Evolutionary conservation across 163 green algal genomes (phyloP).

Genomic region (Chlamydomonas reinhardtii): DNA sequence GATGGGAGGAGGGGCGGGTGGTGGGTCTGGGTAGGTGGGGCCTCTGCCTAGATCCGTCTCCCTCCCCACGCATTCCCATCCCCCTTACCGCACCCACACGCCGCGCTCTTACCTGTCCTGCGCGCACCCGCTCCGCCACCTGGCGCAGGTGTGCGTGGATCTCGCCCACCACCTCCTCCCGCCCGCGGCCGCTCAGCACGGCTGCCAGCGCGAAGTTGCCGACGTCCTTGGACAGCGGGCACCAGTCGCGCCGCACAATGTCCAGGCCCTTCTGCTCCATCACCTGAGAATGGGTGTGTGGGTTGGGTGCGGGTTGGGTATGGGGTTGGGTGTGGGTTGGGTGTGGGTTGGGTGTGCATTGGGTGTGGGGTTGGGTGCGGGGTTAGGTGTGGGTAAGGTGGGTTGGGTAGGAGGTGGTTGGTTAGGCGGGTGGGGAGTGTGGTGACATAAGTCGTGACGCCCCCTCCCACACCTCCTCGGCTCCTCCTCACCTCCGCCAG

Average conservation of each 20-base stretch:
- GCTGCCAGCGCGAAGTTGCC: constrained; percentile 87
- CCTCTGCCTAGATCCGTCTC: too few species aligned
- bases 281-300: constrained; percentile 64
- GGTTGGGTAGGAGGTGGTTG: too few species aligned
- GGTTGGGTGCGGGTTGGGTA: not conserved
- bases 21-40: not conserved
- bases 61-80: not conserved
- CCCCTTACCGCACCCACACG: too few species aligned
- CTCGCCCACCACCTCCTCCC: constrained; percentile 67
- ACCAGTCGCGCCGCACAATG: constrained; percentile 98
- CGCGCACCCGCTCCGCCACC: constrained; percentile 28
- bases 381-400: too few species aligned
- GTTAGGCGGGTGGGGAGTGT: too few species aligned
- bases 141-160: constrained; percentile 67
- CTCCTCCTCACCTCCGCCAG: constrained; percentile 49
- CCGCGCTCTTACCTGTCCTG: constrained; percentile 44
- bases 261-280: constrained; percentile 98
- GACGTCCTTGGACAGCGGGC: constrained; percentile 87
- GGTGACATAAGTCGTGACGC: too few species aligned
- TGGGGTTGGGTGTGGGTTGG: too few species aligned
- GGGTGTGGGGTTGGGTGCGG: too few species aligned
- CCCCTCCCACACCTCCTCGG: too few species aligned
- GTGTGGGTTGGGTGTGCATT: not conserved
- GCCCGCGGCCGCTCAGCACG: constrained; percentile 79
- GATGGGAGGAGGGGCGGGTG: not conserved